Percentiles rank a stretch among this genome's conserved stretches.
phyloP scores from a whole-genome alignment of 805 yeast genomes.

The Yarrowia bubula region DNA sequence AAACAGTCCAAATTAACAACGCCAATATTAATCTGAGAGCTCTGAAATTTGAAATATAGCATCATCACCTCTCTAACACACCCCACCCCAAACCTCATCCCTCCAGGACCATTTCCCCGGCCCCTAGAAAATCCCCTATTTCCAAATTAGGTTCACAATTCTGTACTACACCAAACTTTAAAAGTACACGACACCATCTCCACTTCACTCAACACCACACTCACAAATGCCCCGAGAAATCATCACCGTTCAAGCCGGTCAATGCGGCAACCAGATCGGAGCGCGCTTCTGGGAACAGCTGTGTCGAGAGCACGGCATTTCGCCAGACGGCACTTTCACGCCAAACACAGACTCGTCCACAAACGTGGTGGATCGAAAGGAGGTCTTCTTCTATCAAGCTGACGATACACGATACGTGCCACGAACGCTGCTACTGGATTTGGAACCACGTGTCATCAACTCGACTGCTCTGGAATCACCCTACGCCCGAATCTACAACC shows the following conservation, averaged over 20 bases:
- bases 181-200: conserved; percentile 1
- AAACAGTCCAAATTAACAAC: too few relatives aligned
- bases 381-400: conserved; percentile 74
- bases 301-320: conserved; percentile 81
- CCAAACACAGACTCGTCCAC: conserved; percentile 24
- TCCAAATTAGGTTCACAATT: too few relatives aligned
- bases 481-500: conserved; percentile 69
- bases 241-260: conserved; percentile 54
- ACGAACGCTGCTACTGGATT: conserved; percentile 76
- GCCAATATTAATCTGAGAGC: too few relatives aligned
- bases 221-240: conserved; percentile 40
- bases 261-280: conserved; percentile 97
- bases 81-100: too few relatives aligned
- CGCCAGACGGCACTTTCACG: conserved; percentile 52
- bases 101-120: too few relatives aligned
- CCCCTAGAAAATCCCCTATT: neutral
- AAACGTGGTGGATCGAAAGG: conserved; percentile 65
- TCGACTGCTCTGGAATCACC: conserved; percentile 50
- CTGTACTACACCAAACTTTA: neutral
- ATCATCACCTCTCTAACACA: too few relatives aligned
- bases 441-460: conserved; percentile 81
- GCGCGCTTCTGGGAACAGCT: conserved; percentile 89
- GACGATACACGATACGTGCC: conserved; percentile 83
- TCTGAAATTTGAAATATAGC: too few relatives aligned
- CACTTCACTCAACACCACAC: neutral